Evolutionary conservation across 805 yeast genomes (phyloP), one percentile per base, ranked within the genome.

Genomic region (Lachancea thermotolerans): DNA sequence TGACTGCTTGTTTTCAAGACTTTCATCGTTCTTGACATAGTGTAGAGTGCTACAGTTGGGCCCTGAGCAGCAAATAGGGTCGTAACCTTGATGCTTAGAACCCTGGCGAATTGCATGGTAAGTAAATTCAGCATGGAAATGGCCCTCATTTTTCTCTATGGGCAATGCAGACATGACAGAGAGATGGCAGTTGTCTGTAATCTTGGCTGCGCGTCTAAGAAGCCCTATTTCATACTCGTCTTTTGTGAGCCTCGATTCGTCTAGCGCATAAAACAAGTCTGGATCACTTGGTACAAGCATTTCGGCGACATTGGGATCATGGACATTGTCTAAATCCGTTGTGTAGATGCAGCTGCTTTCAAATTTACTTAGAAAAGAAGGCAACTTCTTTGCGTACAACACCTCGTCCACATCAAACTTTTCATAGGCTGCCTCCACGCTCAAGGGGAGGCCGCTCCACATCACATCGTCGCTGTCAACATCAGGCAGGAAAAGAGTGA

Each of bases 31-130:
- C 58, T 81, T 82, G 15, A 85, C 81, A 59, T 90, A 91, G 64
- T 91, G 99, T 49, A 91, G 73, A 2, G 96, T 88, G 12, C 95
- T 87, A 63, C 96, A 86, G 52, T 82, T 80, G 29, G 95, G 82
- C 0, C 98, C 99, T 2, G 95, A 77, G 58, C 99, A 90, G 63
- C 98, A 91, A 46, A 91, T 89, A 15, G 98, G 97, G 60, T 91
- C 97, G 60, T 91, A 91, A 12, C 95, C 82, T 65, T 82, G 87
- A 56, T 77, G 68, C 65, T 89, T 90, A 9, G 96, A 83, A 9
- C 98, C 98, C 66, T 91, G 96, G 56, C 98, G 81, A 48, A 88
- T 75, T 2, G 96, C 85, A 64, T 91, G 98, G 64, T 91, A 91
- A 41, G 85, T 75, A 63, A 93, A 91, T 62, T 93, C 98, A 1